A percentile compares a stretch with the other conserved stretches of the same genome.
These are phyloP conservation scores for Geotrichum carabidarum DNA, from an alignment of 1,139 yeast genomes.

Conservation along the genomic window DNA sequence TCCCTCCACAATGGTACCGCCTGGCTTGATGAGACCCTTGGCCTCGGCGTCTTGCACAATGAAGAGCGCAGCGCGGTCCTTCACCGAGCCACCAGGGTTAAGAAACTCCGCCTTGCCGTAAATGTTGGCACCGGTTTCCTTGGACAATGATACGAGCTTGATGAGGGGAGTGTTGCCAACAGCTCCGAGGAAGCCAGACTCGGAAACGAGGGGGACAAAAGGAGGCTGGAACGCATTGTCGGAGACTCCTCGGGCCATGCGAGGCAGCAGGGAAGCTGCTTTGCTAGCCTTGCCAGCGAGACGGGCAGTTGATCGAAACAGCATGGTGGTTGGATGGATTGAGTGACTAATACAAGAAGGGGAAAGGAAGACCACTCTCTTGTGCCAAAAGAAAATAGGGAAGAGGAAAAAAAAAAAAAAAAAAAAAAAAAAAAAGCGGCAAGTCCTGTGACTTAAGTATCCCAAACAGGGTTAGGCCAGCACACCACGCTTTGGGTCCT, in stretches of 20 bases:
- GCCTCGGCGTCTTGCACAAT: slow-evolving; percentile 75
- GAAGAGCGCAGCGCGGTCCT: slow-evolving; percentile 83
- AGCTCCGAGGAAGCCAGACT: slow-evolving; percentile 64
- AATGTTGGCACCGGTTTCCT: slow-evolving; percentile 64
- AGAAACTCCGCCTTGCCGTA: slow-evolving; percentile 87
- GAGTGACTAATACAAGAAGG: background rate
- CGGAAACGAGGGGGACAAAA: slow-evolving; percentile 57
- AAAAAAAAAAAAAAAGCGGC: background rate
- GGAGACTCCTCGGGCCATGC: slow-evolving; percentile 8
- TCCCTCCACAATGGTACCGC: slow-evolving; percentile 68
- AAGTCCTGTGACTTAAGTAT: background rate
- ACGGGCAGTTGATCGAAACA: background rate
- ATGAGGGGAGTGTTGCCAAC: slow-evolving; percentile 86
- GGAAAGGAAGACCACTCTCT: background rate
- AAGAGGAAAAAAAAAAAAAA: background rate
- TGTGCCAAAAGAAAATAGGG: background rate
- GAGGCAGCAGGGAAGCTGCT: background rate
- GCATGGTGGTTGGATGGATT: background rate
- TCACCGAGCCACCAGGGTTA: slow-evolving; percentile 94
- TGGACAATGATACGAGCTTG: slow-evolving; percentile 56
- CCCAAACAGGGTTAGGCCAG: background rate
- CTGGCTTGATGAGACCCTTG: slow-evolving; percentile 59
- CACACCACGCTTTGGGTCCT: background rate
- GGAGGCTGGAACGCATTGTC: slow-evolving; percentile 36
- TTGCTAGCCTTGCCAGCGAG: background rate